Evolutionary conservation across 441 rosid genomes (phyloP), one percentile per base, ranked within the genome.

Genomic region (Codiaeum variegatum): DNA sequence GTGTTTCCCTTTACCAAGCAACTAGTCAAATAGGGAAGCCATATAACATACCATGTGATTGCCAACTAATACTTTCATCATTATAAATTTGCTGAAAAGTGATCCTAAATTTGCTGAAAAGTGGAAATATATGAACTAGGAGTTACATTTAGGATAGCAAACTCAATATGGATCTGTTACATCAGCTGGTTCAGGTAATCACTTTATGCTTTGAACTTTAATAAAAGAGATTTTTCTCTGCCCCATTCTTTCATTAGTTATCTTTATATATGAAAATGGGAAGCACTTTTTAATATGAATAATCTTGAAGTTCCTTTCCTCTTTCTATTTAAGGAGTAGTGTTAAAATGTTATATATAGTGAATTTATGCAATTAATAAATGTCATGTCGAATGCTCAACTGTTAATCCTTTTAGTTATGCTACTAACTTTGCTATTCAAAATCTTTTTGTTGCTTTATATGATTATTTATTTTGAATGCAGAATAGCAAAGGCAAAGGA

Each of bases 401-500:
- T 26, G 21, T 29, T 26, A 44, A 34, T 9, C 12, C 44, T 7
- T 52, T 7, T 16, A 11, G 19, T 40, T 28, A 61, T 62, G 26
- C 13, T 21, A 12, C n/a, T 44, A 13, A 23, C 44, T 40, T 3
- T 40, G n/a, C 34, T 16, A 36, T 15, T 36, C 29, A 19, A 3
- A 26, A 5, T 63, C 44, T 21, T 34, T 23, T 21, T 34, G 16
- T 26, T 47, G 23, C 62, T 21, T n/a, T n/a, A n/a, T n/a, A n/a
- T n/a, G n/a, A n/a, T n/a, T n/a, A 47, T 18, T 47, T 16, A 47
- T 15, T 19, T 47, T 47, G 52, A 47, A 47, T 16, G 74, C 63
- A 90, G 95, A 82, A 90, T 90, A 92, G 95, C 92, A 23, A 91
- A 88, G 81, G 95, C 95, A 69, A 88, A 88, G 74, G 95, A 86